Evolutionary conservation across 169 alveolate genomes (phyloP), one percentile per base, ranked within the genome.

Genomic region (Neospora caninum): DNA sequence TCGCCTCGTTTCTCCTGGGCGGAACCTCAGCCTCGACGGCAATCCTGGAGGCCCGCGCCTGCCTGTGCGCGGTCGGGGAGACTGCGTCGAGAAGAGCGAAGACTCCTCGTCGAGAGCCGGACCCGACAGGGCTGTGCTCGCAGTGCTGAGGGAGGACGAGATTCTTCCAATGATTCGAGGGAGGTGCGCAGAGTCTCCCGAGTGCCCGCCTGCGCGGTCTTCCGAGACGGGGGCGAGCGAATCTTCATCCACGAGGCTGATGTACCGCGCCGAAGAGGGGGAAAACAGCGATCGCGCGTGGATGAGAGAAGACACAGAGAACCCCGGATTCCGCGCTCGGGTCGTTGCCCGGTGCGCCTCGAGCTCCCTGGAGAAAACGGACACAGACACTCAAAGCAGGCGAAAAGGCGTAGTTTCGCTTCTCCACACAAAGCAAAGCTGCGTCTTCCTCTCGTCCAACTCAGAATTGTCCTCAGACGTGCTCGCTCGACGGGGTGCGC

Each of bases 261-360:
- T n/a, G 84, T 73, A 73, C 43, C 84, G 84, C 84, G 84, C 84
- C 16, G 84, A 34, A 41, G 84, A 2, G n/a, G 84, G 42, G 43
- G 43, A 34, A 43, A 36, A 36, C 2, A 36, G 84, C 45, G 43
- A 73, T 27, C 39, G 9, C 84, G 39, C 7, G 84, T 9, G 10
- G 4, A 73, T 6, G 16, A 73, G 43, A 41, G 84, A 73, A 73
- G 43, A 73, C 39, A 20, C 39, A 73, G 43, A 73, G 27, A 31
- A 73, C 16, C 42, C 1, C 18, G 27, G 18, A 18, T 13, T 9
- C 84, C 45, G 41, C 45, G 45, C 84, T n/a, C 43, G 41, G 4
- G 84, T 13, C 84, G 27, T 18, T 43, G 39, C 27, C 43, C 42
- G 41, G 49, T 73, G 84, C 45, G 22, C 84, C 42, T 31, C 84